Evolutionary conservation across 106 monocot species (phyloP), one percentile per base, ranked within the genome.

Genomic region (Triglochin maritima): DNA sequence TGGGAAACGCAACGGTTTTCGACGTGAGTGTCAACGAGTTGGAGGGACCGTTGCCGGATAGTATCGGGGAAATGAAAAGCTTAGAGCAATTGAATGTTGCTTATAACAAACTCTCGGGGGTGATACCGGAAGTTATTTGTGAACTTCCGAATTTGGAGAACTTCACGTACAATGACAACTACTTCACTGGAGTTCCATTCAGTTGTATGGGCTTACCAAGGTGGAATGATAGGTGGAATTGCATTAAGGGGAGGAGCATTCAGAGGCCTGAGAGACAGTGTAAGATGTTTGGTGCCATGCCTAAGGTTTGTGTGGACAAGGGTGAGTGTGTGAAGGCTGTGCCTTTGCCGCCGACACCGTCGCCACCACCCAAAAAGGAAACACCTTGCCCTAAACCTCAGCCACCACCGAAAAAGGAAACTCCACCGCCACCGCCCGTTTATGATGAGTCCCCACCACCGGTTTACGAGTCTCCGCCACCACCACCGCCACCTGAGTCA

Each of bases 81-180:
- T 67, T 91, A 56, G 80, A 91, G 71, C 67, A 78, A 59, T 56
- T 81, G 48, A 72, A 78, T 73, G 59, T 81, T 1, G 78, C 80
- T 0, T 47, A 72, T 48, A 92, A 87, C 71, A 5, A 44, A 17
- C 63, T 92, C 49, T 60, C 75, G 13, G 87, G 91, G 9, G 76
- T 76, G 15, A 81, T 92, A 44, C 91, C 84, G 6, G 76, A 64
- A 57, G 16, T 43, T 15, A 61, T 92, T 7, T 92, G 91, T 65
- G 69, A 75, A 66, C 71, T 87, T 62, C 84, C 80, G 15, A 68
- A 60, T 59, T 63, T 92, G 49, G 79, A 81, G 71, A 87, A 92
- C 50, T 87, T 92, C 74, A 87, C 87, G 7, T 87, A 73, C 64
- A 80, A 87, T 3, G 72, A 83, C 45, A 92, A 92, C 62, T 92